phyloP scores from a whole-genome alignment of 2,329 filamentous ascomycete genomes.

The Aspergillus arachidicola region DNA sequence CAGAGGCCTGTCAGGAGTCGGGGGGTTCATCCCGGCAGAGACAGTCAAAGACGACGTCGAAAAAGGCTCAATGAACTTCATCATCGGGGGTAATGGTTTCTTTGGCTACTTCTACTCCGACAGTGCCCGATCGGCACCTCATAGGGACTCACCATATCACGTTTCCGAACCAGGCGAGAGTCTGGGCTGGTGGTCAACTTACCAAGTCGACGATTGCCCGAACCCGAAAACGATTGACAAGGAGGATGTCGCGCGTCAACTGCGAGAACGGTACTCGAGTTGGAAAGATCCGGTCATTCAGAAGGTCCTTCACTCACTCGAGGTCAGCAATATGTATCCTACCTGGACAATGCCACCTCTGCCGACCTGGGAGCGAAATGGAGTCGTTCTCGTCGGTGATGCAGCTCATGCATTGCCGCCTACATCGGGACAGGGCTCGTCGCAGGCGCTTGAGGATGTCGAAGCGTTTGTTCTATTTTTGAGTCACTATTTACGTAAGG shows the following conservation, averaged over 20 bases:
- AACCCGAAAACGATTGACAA: constrained; percentile 35
- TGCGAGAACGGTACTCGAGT: constrained; percentile 44
- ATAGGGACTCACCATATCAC: constrained; percentile 29
- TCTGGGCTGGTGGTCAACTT: constrained; percentile 53
- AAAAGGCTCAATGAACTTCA: constrained; percentile 44
- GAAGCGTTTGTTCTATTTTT: constrained; percentile 51
- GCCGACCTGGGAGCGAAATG: constrained; percentile 50
- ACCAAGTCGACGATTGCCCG: constrained; percentile 35
- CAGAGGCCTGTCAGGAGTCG: constrained; percentile 49
- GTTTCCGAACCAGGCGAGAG: constrained; percentile 32
- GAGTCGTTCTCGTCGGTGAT: constrained; percentile 59
- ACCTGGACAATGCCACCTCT: constrained; percentile 53
- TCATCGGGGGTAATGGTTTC: constrained; percentile 53
- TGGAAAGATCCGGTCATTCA: constrained; percentile 53
- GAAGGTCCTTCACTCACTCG: constrained; percentile 41
- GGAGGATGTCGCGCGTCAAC: constrained; percentile 34
- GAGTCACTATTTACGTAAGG: constrained; percentile 28
- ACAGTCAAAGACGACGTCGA: constrained; percentile 34
- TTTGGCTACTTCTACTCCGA: constrained; percentile 51
- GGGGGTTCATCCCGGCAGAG: constrained; percentile 45
- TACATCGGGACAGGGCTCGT: constrained; percentile 57
- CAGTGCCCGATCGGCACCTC: constrained; percentile 21
- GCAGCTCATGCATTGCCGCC: constrained; percentile 60
- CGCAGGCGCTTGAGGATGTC: constrained; percentile 59
- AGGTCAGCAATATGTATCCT: constrained; percentile 50